Evolutionary conservation across 306 rosid species (phyloP), one percentile per base, ranked within the genome.

Genomic region (Nissolia schottii): DNA sequence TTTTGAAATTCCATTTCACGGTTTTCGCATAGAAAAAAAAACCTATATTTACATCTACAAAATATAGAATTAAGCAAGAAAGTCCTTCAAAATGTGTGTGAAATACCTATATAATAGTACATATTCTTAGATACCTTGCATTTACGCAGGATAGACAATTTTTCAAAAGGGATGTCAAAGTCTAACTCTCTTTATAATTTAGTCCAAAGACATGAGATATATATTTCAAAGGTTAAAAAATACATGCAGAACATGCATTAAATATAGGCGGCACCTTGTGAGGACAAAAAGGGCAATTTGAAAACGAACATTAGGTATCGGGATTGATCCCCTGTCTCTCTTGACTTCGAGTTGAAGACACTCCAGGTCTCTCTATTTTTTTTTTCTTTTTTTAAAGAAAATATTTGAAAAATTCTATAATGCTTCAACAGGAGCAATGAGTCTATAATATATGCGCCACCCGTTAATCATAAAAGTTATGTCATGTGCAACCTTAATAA

Each of bases 341-440:
- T 73, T 48, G 28, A 40, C 84, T 82, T 82, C 60, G 84, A 82
- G 89, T 85, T 74, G 40, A 82, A 82, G 81, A 78, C 66, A 80
- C 89, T 80, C 82, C 73, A 75, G 29, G 2, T 20, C 7, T 24
- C 10, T 74, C 29, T 64, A 11, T 13, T 38, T 46, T 29, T 12
- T n/a, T n/a, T n/a, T n/a, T n/a, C n/a, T n/a, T n/a, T n/a, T n/a
- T n/a, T n/a, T n/a, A n/a, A 67, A 43, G 43, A 6, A 27, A 22
- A 12, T 41, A 45, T 6, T 9, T 37, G 8, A 6, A 37, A 37
- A 37, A 1, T 37, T 37, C 43, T 37, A 8, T 8, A 2, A 37
- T 37, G 8, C 11, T 32, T 32, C 7, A 32, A 32, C n/a, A n/a
- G 8, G 7, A 32, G 38, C 7, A 32, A 32, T 7, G 11, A 32